Percentiles rank a stretch among this genome's conserved stretches.
Evolutionary conservation across 768 basidiomycete genomes (phyloP).

Genomic region (Termitomyces sp.): DNA sequence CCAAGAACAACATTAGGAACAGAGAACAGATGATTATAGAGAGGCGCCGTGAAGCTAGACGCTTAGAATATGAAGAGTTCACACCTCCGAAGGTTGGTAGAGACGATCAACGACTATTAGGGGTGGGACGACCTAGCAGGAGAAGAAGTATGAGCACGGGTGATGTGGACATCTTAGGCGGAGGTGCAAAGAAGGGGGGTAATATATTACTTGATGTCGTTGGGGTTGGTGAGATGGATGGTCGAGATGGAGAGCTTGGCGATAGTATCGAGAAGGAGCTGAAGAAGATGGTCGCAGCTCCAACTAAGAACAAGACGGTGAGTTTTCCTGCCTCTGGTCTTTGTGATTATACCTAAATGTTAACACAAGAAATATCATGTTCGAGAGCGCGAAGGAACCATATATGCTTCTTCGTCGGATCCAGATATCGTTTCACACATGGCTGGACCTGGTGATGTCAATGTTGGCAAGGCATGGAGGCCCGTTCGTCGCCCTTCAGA

Average conservation of each 20-base stretch:
- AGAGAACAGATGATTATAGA: constrained; percentile 72
- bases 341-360: constrained; percentile 9
- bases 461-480: constrained; percentile 83
- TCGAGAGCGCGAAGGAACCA: constrained; percentile 70
- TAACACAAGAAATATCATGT: constrained; percentile 72
- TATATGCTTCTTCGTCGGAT: constrained; percentile 80
- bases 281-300: constrained; percentile 53
- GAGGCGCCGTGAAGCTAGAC: constrained; percentile 63
- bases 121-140: constrained; percentile 51
- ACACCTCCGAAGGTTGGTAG: constrained; percentile 13
- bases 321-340: constrained; percentile 21
- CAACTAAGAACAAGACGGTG: constrained; percentile 40
- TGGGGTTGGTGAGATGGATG: constrained; percentile 25
- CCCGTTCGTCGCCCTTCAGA: constrained; percentile 88
- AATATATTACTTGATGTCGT: constrained; percentile 39
- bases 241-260: constrained; percentile 52
- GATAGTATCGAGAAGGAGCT: constrained; percentile 77
- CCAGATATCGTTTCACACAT: constrained; percentile 70
- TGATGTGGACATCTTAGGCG: constrained; percentile 54
- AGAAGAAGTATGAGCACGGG: constrained; percentile 79
- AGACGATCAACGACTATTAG: constrained; percentile 27
- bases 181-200: constrained; percentile 31
- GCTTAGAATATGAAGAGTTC: constrained; percentile 48
- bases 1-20: constrained; percentile 63
- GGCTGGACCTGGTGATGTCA: constrained; percentile 76